Conservation (phyloP, 768 basidiomycete species). For the Podaxis rugospora region DNA sequence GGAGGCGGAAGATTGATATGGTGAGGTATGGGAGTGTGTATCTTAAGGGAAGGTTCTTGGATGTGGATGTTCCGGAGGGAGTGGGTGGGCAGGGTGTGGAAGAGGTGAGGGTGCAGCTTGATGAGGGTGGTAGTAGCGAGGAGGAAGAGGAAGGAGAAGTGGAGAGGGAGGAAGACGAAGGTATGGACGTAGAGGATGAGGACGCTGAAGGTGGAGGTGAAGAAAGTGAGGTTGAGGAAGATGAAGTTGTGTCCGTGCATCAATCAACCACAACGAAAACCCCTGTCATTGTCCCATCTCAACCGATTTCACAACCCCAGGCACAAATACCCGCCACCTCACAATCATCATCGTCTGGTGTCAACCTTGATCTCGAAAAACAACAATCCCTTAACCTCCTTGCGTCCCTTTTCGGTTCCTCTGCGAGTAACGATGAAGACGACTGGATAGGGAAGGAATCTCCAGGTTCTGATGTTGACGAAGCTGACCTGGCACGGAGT, state of each 20-base stretch:
- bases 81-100: slow-evolving; percentile 15
- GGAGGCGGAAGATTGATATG: slow-evolving; percentile 67
- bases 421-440: slow-evolving; percentile 25
- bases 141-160: slow-evolving; percentile 1
- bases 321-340: not conserved
- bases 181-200: slow-evolving; percentile 11
- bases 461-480: slow-evolving; percentile 52
- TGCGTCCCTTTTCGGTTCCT: slow-evolving; percentile 46
- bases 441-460: slow-evolving; percentile 63
- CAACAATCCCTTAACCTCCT: slow-evolving; percentile 43
- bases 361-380: slow-evolving; percentile 35
- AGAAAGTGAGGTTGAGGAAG: slow-evolving; percentile 14
- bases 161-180: slow-evolving; percentile 13
- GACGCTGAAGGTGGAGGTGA: slow-evolving; percentile 3
- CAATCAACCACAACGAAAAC: not conserved
- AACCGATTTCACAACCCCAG: not conserved
- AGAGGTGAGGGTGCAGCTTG: slow-evolving; percentile 9
- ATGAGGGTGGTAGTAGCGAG: slow-evolving; percentile 9
- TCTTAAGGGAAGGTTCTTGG: slow-evolving; percentile 66
- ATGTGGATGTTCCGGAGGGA: slow-evolving; percentile 28
- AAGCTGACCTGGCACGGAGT: slow-evolving; percentile 27
- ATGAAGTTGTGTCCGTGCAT: not conserved
- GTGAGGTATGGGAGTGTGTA: slow-evolving; percentile 66
- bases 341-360: not conserved
- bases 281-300: slow-evolving; percentile 3